Evolutionary conservation across 2,329 filamentous ascomycete species (phyloP).

Genomic region (Pyrenochaeta sp.): DNA sequence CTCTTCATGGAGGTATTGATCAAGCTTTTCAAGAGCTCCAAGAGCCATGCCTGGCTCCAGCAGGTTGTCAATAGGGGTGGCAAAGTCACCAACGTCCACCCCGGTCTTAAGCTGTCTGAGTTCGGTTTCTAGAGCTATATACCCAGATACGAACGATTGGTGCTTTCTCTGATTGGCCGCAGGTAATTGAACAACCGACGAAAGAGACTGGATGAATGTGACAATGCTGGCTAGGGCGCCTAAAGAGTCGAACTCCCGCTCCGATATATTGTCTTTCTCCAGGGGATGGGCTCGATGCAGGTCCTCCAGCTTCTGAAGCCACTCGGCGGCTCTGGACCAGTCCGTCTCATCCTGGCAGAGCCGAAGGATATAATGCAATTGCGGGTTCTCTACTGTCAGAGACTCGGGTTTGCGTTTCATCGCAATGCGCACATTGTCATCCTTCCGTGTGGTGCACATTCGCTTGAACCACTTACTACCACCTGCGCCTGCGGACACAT

Average conservation of each 20-base stretch:
- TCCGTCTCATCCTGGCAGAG: constrained; percentile 54
- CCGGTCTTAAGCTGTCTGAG: constrained; percentile 51
- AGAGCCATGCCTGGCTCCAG: constrained; percentile 52
- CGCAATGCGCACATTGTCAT: constrained; percentile 45
- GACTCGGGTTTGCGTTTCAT: constrained; percentile 55
- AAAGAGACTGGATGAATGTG: constrained; percentile 53
- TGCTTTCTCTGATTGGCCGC: constrained; percentile 50
- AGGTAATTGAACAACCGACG: constrained; percentile 48
- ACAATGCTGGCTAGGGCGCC: constrained; percentile 51
- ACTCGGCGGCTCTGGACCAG: constrained; percentile 48
- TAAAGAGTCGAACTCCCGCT: constrained; percentile 49
- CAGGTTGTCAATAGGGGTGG: constrained; percentile 54
- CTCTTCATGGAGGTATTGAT: constrained; percentile 51
- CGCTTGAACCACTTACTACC: constrained; percentile 55
- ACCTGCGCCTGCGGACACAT: constrained; percentile 49
- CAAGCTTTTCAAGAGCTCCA: constrained; percentile 47
- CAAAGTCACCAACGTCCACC: constrained; percentile 54
- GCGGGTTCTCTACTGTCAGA: constrained; percentile 47
- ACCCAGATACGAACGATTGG: constrained; percentile 48
- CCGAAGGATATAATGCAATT: constrained; percentile 56
- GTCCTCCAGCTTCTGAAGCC: constrained; percentile 53
- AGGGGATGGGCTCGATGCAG: constrained; percentile 47
- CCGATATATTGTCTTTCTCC: constrained; percentile 47
- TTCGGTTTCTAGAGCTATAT: constrained; percentile 49
- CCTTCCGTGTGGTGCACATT: constrained; percentile 47